Conservation (phyloP, 2,329 filamentous ascomycete species). For the Botrytis galanthina region DNA sequence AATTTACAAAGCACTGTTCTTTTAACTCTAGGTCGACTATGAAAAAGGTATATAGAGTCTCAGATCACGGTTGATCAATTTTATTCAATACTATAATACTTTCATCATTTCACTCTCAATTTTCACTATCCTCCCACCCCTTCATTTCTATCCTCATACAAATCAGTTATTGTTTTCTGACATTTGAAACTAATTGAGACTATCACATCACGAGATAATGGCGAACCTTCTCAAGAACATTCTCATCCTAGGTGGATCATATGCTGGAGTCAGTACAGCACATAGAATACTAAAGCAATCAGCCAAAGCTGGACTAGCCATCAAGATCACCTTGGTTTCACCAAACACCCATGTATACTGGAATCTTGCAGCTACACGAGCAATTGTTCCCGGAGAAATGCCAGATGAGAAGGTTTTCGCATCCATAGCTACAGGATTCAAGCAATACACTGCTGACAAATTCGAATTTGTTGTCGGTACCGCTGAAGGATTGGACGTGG, state of each 20-base stretch:
- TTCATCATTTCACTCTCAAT: not conserved
- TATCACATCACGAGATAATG: not conserved
- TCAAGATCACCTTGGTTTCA: constrained; percentile 54
- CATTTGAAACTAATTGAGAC: not conserved
- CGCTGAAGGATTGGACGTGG: constrained; percentile 46
- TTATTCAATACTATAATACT: not conserved
- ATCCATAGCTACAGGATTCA: constrained; percentile 45
- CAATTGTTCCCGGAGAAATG: constrained; percentile 44
- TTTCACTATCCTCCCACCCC: not conserved
- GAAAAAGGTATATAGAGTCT: not conserved
- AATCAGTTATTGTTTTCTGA: not conserved
- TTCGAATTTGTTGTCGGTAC: constrained; percentile 54
- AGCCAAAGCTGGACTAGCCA: constrained; percentile 34
- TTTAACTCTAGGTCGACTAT: not conserved
- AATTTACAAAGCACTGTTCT: constrained; percentile 2
- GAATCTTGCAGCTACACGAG: constrained; percentile 48
- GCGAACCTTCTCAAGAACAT: constrained; percentile 26
- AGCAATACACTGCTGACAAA: constrained; percentile 45
- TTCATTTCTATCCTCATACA: not conserved
- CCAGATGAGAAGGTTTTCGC: constrained; percentile 43
- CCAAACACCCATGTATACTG: constrained; percentile 51
- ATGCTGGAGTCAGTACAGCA: constrained; percentile 34
- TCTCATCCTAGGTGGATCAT: constrained; percentile 38
- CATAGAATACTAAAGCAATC: constrained; percentile 38
- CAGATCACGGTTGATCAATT: not conserved